Evolutionary conservation across 1,139 yeast genomes (phyloP), one percentile per base, ranked within the genome.

Genomic region (Lodderomyces margitis): DNA sequence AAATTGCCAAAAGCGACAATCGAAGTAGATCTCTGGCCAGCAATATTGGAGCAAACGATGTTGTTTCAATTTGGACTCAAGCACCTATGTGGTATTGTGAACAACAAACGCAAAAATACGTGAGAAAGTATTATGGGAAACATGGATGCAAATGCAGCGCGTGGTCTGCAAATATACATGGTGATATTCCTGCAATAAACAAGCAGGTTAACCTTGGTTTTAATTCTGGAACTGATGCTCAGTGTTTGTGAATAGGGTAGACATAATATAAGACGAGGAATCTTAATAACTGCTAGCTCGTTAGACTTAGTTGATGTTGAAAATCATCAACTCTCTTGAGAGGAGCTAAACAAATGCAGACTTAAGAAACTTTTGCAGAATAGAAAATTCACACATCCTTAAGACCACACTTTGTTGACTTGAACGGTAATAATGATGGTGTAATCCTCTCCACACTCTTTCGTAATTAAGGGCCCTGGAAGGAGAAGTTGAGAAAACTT

Each of bases 71-170:
- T 6, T 34, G 37, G 37, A 21, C 37, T 7, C 30, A 34, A 15
- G 17, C 20, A 21, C 19, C 30, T 23, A 23, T 34, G 30, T 34
- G 20, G 30, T 15, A 5, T n/a, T 34, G 30, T 23, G 37, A 34
- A 4, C 38, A 36, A 36, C 38, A 36, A 25, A 36, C 21, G 2
- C 38, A 36, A 25, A 36, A 28, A n/a, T 36, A 33, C n/a, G 38
- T 21, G 5, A 14, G 38, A 24, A 14, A 36, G 8, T 16, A 24
- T 4, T 36, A 36, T 16, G 38, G 32, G n/a, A 25, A 21, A 5
- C 17, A 34, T 23, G 37, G 37, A 9, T 34, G 37, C 21, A 34
- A 34, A 24, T 34, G 37, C 14, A n/a, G 37, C 9, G 31, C 30
- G 4, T 34, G 37, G 37, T 34, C 37, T 15, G 21, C 21, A 3